Base-by-base conservation (phyloP, 305 asterid genomes). In the Lippia alba region DNA sequence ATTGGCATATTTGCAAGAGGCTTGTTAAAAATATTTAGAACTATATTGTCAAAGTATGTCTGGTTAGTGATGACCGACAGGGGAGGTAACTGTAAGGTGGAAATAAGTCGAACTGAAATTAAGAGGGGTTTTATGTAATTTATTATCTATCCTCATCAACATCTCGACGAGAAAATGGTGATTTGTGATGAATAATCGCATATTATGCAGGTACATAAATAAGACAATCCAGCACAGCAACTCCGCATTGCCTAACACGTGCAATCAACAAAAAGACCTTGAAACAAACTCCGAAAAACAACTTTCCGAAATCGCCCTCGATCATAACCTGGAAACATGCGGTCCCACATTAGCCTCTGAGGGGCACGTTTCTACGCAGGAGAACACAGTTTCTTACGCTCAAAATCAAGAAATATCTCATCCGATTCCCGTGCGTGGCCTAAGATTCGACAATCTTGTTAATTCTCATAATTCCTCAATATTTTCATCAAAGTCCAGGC, bases 121-220 rank as follows among this genome's bases (percentile, higher is more conserved):
- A 11, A 44, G 49, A 6, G 14, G 49, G 49, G 49, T 2, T 44
- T 11, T 44, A 14, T 11, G 49, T 44, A 44, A 44, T 44, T 6
- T 44, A 4, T 64, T 30, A 49, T 19, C 14, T 40, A 32, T 33
- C 45, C 61, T 69, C 61, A 66, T 65, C 56, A 7, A 57, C 57
- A 49, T 0, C 73, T 56, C 44, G 49, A 19, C 8, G 34, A 24
- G 30, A 11, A 30, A 45, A 51, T 56, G 45, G 56, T 57, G 33
- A 17, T 56, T 24, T 24, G 61, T 79, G 61, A 77, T 45, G 55
- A 70, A 30, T 48, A 46, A 62, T 63, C 54, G 48, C 45, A 56
- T 62, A 34, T 64, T 41, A 48, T 82, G 82, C 96, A 93, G 98
- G 82, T 91, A 93, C 48, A 80, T 89, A 68, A 87, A 79, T 65